Percentiles rank a stretch among this genome's conserved stretches.
Evolutionary conservation across 2,329 filamentous ascomycete species (phyloP).

Genomic region (Cordyceps sp.): DNA sequence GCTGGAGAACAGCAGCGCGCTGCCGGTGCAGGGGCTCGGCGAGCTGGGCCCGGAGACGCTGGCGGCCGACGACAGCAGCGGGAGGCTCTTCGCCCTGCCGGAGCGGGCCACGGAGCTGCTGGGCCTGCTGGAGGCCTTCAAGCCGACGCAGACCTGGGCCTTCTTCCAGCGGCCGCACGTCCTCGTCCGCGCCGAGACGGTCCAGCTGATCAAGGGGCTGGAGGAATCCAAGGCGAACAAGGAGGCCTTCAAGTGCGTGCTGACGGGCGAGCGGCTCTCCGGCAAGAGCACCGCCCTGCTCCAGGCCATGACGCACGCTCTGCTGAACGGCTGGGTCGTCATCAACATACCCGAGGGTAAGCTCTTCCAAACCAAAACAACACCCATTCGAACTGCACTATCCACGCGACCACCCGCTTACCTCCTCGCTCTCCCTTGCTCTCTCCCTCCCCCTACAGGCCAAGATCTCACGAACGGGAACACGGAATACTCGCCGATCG

Average conservation of each 20-base stretch:
- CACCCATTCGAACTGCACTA: background rate
- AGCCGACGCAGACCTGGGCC: constrained; percentile 73
- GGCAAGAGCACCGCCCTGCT: constrained; percentile 81
- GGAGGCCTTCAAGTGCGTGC: constrained; percentile 43
- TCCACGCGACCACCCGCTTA: background rate
- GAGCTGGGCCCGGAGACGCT: constrained; percentile 40
- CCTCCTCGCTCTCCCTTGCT: background rate
- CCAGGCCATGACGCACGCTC: constrained; percentile 68
- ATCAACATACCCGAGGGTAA: constrained; percentile 79
- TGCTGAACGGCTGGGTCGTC: constrained; percentile 76
- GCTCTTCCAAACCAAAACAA: constrained; percentile 5
- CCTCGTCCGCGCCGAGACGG: constrained; percentile 63
- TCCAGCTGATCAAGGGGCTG: constrained; percentile 50
- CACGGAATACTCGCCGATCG: constrained; percentile 63
- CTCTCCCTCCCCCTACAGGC: constrained; percentile 22
- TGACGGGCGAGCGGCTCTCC: constrained; percentile 56
- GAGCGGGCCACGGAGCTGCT: constrained; percentile 60
- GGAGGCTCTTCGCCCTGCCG: constrained; percentile 53
- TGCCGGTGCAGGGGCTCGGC: constrained; percentile 54
- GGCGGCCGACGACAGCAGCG: constrained; percentile 36
- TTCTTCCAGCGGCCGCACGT: constrained; percentile 71
- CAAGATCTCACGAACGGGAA: constrained; percentile 67
- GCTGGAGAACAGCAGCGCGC: constrained; percentile 84
- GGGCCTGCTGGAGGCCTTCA: constrained; percentile 77
- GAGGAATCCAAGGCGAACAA: constrained; percentile 33